A percentile compares a stretch with the other conserved stretches of the same genome.
Evolutionary conservation across 192 early-diverging fungal genomes (phyloP).

Genomic region (Neocallimastix lanati): DNA sequence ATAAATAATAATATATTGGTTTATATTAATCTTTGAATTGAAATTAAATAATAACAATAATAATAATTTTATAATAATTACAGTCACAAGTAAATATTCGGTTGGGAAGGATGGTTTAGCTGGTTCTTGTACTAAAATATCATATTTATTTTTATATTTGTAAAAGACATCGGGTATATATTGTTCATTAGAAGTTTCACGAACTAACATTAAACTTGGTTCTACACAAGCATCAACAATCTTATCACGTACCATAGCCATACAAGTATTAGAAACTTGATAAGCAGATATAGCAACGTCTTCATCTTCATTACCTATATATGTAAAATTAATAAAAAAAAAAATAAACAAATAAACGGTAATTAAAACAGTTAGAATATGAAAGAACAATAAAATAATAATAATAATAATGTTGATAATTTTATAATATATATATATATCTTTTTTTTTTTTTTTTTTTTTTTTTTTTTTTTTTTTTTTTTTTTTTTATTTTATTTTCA

Average conservation of each 20-base stretch:
- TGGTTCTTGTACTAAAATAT: conserved; percentile 59
- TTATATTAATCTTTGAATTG: too few relatives aligned
- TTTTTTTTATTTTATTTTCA: too few relatives aligned
- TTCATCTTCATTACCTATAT: conserved; percentile 48
- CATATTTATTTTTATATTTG: conserved; percentile 90
- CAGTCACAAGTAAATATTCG: conserved; percentile 87
- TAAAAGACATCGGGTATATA: conserved; percentile 97
- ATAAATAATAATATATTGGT: too few relatives aligned
- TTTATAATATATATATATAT: background rate
- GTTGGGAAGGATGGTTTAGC: conserved; percentile 94
- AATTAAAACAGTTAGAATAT: too few relatives aligned
- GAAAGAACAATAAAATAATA: too few relatives aligned
- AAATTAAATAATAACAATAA: too few relatives aligned
- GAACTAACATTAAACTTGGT: conserved; percentile 70
- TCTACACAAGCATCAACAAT: conserved; percentile 79
- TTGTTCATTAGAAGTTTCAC: conserved; percentile 40
- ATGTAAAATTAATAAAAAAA: background rate
- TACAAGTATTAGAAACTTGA: conserved; percentile 80
- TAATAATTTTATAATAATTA: conserved; percentile 14
- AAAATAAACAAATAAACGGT: too few relatives aligned
- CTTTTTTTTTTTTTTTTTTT: too few relatives aligned
- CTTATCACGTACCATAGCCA: conserved; percentile 77
- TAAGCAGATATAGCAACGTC: conserved; percentile 70
- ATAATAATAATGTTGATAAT: background rate
- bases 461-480: too few relatives aligned